A percentile compares a stretch with the other conserved stretches of the same genome.
Evolutionary conservation across 1,139 yeast species (phyloP).

Genomic region (Taphrina pruni): DNA sequence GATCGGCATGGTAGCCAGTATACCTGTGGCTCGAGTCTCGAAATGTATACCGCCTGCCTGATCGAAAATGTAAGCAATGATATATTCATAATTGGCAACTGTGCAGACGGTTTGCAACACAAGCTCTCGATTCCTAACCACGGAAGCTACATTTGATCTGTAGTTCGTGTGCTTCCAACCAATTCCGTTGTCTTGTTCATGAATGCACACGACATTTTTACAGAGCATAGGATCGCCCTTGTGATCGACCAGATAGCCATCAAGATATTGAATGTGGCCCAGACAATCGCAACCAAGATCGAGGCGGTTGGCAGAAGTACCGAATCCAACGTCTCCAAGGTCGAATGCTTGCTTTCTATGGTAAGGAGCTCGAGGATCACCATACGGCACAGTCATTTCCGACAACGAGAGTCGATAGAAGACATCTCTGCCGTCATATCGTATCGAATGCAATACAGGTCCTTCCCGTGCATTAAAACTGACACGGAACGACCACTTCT

Average conservation of each 20-base stretch:
- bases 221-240: constrained; percentile 71
- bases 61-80: constrained; percentile 79
- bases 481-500: constrained; percentile 74
- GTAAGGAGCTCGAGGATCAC: constrained; percentile 77
- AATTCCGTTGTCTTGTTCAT: constrained; percentile 81
- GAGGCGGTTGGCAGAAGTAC: constrained; percentile 79
- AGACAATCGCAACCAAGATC: constrained; percentile 82
- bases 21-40: constrained; percentile 80
- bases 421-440: constrained; percentile 73
- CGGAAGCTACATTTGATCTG: constrained; percentile 68
- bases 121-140: constrained; percentile 75
- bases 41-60: constrained; percentile 83
- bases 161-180: constrained; percentile 81
- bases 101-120: constrained; percentile 79
- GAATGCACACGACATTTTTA: constrained; percentile 79
- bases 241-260: constrained; percentile 71
- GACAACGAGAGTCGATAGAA: constrained; percentile 78
- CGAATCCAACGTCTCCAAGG: constrained; percentile 87
- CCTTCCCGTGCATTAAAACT: constrained; percentile 88
- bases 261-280: constrained; percentile 80
- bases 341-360: constrained; percentile 86
- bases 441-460: constrained; percentile 73
- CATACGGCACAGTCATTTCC: constrained; percentile 87
- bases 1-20: constrained; percentile 69
- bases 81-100: constrained; percentile 84